Percentiles rank a stretch among this genome's conserved stretches.
These are phyloP conservation scores for Multifurca ochricompacta DNA, from an alignment of 768 basidiomycete species.

Conservation along the genomic window DNA sequence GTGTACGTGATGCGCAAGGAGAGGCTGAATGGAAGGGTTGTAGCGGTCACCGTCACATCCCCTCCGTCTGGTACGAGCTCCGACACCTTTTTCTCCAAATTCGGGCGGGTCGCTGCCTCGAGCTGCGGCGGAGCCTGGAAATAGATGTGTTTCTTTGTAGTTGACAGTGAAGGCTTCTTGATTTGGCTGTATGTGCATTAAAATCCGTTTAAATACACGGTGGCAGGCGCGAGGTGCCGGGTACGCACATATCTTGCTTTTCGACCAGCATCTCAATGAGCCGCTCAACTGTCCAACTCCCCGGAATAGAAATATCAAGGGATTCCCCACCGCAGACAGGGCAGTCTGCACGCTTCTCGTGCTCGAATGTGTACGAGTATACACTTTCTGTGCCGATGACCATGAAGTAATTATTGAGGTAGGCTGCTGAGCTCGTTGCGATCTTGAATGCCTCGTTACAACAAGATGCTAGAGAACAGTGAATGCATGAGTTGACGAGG, in stretches of 20 bases:
- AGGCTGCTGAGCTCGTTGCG: constrained; percentile 90
- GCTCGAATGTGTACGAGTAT: constrained; percentile 96
- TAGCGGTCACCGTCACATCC: constrained; percentile 84
- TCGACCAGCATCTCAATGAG: constrained; percentile 84
- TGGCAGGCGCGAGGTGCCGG: background rate
- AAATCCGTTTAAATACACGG: no score
- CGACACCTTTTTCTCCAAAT: constrained; percentile 77
- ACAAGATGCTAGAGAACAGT: constrained; percentile 62
- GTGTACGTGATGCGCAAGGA: constrained; percentile 56
- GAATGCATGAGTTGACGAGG: background rate
- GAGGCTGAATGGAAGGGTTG: constrained; percentile 79
- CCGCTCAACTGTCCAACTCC: constrained; percentile 73
- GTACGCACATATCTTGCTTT: constrained; percentile 80
- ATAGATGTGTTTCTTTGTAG: constrained; percentile 71
- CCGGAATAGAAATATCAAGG: constrained; percentile 60
- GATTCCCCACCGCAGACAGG: constrained; percentile 95
- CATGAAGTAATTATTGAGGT: constrained; percentile 97
- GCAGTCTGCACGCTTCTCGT: constrained; percentile 87
- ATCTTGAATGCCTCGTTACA: constrained; percentile 99
- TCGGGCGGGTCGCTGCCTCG: constrained; percentile 82
- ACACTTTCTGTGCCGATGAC: constrained; percentile 93
- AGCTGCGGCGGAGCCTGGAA: constrained; percentile 91
- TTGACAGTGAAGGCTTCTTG: constrained; percentile 89
- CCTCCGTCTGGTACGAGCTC: constrained; percentile 74
- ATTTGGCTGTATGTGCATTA: constrained; percentile 61